Conservation (phyloP, 371 early-diverging fungal species). For the Mortierella sp. region DNA sequence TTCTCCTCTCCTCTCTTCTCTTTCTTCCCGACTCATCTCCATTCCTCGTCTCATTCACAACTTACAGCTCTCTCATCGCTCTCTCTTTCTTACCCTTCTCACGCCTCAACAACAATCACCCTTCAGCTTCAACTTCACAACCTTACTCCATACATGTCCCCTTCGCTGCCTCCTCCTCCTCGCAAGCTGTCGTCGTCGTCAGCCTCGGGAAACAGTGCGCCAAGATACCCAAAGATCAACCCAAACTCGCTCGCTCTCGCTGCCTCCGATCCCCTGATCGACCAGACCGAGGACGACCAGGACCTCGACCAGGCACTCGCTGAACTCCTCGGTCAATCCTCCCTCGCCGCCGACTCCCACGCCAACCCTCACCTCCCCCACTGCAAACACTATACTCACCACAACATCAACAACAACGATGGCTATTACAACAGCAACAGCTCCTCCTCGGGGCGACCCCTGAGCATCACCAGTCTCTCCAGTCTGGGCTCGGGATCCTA, state of each 20-base stretch:
- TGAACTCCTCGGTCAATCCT: slow-evolving; percentile 40
- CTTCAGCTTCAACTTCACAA: not conserved
- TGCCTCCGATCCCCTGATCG: slow-evolving; percentile 17
- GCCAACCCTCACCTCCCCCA: slow-evolving; percentile 20
- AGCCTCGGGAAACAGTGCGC: slow-evolving; percentile 4
- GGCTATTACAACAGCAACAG: slow-evolving; percentile 6
- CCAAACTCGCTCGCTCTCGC: slow-evolving; percentile 22
- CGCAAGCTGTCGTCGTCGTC: slow-evolving; percentile 33
- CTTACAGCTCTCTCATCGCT: not conserved
- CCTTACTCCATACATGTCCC: slow-evolving; percentile 22
- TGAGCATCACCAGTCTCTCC: slow-evolving; percentile 50
- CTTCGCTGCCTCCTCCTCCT: slow-evolving; percentile 50
- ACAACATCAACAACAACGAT: not conserved
- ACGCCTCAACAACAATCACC: not conserved
- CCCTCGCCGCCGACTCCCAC: slow-evolving; percentile 8
- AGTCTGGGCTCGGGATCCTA: slow-evolving; percentile 44
- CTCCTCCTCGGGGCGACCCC: slow-evolving; percentile 21
- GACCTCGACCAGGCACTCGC: slow-evolving; percentile 48
- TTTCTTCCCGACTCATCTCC: not conserved
- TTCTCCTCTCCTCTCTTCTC: slow-evolving; percentile 7
- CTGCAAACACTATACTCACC: slow-evolving; percentile 23
- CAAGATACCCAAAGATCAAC: slow-evolving; percentile 44
- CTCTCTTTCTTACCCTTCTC: not conserved
- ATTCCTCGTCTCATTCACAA: not conserved
- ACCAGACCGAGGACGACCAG: slow-evolving; percentile 32